Evolutionary conservation across 2,329 filamentous ascomycete species (phyloP), one percentile per base, ranked within the genome.

Genomic region (Dryadomyces quercus-mongolicae): DNA sequence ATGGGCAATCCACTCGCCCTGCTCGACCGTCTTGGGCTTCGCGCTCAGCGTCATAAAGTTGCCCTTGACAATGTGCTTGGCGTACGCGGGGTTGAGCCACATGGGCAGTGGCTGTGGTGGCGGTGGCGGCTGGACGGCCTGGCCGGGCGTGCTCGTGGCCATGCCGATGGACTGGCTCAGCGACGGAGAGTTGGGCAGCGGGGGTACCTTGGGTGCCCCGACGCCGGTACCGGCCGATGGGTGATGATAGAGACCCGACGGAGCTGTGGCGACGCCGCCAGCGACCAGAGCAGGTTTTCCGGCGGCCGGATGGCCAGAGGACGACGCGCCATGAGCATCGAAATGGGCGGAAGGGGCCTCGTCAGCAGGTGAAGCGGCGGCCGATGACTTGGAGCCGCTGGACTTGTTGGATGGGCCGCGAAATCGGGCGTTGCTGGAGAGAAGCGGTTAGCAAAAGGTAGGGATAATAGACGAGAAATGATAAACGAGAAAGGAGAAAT

Each of bases 1-100:
- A 69, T 96, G 89, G 59, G 91, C 91, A 62, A 96, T 79, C 92
- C 92, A 97, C 70, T 97, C 92, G 60, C 89, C 92, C 66, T 89
- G 83, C 64, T 96, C 92, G 48, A 96, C 88, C 55, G 93, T 91
- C 73, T 92, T 91, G 21, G 92, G 92, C 65, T 91, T 86, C 51
- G 90, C 89, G 63, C 91, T 94, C 56, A 97, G 72, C 12, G 92
- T 96, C 85, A 95, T 89, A 67, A 97, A 96, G 73, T 96, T 97
- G 56, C 92, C 92, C 74, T 92, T 95, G 64, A 96, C 91, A 60
- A 95, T 95, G 64, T 95, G 83, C 66, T 85, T 87, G 54, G 86
- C 84, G 66, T 88, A 86, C 58, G 81, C 73, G 54, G 85, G 78
- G 64, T 87, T 85, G 63, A 90, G 81, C 82, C 87, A 90, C 57